Conservation (phyloP, 176 grass and related monocot species). For the Dendrocalamus sinicus region DNA sequence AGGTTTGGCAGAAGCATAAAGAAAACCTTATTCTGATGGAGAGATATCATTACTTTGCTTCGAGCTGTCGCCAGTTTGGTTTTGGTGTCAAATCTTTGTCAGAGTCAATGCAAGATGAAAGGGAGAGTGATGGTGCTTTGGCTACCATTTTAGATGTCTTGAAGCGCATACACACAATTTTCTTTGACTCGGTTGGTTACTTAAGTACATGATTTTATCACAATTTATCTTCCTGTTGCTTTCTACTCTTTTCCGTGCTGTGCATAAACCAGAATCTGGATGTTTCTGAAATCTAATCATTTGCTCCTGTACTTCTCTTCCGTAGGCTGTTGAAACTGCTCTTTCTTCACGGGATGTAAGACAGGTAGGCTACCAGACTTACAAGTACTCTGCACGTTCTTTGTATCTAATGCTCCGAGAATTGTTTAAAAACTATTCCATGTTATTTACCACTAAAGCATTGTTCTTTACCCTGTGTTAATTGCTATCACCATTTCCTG, state of each 20-base stretch:
- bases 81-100: conserved; percentile 64
- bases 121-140: conserved; percentile 74
- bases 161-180: conserved; percentile 67
- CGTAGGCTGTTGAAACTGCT: conserved; percentile 60
- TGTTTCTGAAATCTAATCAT: background rate
- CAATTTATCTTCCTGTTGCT: background rate
- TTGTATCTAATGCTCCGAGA: conserved; percentile 17
- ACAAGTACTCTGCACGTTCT: background rate
- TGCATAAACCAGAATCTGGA: background rate
- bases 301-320: background rate
- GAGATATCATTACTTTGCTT: conserved; percentile 95
- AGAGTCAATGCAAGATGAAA: conserved; percentile 80
- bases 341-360: conserved; percentile 68
- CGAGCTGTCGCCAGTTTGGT: conserved; percentile 69
- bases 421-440: background rate
- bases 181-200: conserved; percentile 77
- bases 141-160: conserved; percentile 82
- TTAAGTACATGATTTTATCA: conserved; percentile 22
- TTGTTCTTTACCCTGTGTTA: background rate
- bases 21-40: conserved; percentile 97
- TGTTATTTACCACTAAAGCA: background rate
- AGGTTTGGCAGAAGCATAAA: conserved; percentile 96
- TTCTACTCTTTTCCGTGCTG: background rate
- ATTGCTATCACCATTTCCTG: conserved; percentile 13
- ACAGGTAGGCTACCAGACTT: conserved; percentile 50